Evolutionary conservation across 176 grass and related monocot genomes (phyloP).

Genomic region (Musa beccarii): DNA sequence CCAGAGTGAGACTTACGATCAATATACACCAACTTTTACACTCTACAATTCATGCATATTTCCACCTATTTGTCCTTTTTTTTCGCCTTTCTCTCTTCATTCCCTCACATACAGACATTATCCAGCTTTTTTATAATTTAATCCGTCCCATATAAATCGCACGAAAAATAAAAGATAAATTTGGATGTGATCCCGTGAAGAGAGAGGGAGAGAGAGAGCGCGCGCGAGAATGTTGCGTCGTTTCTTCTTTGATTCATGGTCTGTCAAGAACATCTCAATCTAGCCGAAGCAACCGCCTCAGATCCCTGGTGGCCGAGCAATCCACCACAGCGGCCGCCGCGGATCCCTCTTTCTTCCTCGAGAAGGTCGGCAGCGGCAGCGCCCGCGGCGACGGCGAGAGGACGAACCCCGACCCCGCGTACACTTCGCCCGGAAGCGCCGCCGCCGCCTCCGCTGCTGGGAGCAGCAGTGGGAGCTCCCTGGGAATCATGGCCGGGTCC

Average conservation of each 20-base stretch:
- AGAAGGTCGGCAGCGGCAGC: conserved; percentile 46
- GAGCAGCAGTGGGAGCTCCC: neutral
- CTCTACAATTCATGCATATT: neutral
- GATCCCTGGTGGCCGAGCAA: conserved; percentile 36
- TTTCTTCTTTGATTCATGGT: neutral
- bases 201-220: neutral
- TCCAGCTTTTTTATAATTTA: neutral
- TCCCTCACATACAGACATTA: neutral
- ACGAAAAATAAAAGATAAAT: neutral
- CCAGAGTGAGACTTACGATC: neutral
- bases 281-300: conserved; percentile 51
- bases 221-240: neutral
- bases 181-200: neutral
- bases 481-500: conserved; percentile 4
- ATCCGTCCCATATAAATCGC: neutral
- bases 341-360: neutral
- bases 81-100: neutral
- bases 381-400: conserved; percentile 47
- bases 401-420: conserved; percentile 28
- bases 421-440: neutral
- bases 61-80: neutral
- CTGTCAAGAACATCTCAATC: conserved; percentile 29
- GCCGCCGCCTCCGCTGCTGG: neutral
- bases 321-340: conserved; percentile 14
- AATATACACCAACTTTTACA: neutral